Conservation (phyloP, 106 monocot species). For the Alisma plantagoaquatica region DNA sequence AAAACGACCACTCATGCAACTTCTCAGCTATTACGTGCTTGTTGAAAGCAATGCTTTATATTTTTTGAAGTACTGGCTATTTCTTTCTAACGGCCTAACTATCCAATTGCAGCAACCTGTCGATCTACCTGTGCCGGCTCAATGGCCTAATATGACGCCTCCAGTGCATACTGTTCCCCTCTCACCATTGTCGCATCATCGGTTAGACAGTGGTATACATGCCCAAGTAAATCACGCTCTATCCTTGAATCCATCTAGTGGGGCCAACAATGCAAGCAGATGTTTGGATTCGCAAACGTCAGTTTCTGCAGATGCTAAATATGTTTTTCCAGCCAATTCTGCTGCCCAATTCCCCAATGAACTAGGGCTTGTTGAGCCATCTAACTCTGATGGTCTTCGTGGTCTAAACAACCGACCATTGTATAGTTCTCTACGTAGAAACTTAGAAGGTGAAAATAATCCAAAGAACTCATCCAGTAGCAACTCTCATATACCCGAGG, state of each 20-base stretch:
- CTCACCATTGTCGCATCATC: constrained; percentile 37
- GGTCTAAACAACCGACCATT: constrained; percentile 13
- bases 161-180: constrained; percentile 51
- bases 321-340: constrained; percentile 12
- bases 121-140: constrained; percentile 49
- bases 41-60: too few relatives aligned
- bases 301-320: constrained; percentile 16
- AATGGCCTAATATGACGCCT: constrained; percentile 60
- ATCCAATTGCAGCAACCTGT: constrained; percentile 38
- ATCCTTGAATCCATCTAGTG: constrained; percentile 14
- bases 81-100: too few relatives aligned
- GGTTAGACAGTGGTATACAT: constrained; percentile 19
- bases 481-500: constrained; percentile 5
- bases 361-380: constrained; percentile 24
- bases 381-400: constrained; percentile 4
- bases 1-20: too few relatives aligned
- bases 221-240: constrained; percentile 17
- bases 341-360: constrained; percentile 35
- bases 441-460: constrained; percentile 14
- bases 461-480: constrained; percentile 12
- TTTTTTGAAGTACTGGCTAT: too few relatives aligned
- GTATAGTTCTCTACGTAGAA: constrained; percentile 11
- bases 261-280: constrained; percentile 8
- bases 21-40: background rate
- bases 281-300: constrained; percentile 23